Evolutionary conservation across 2,329 filamentous ascomycete species (phyloP), one percentile per base, ranked within the genome.

Genomic region (Phoma sp.): DNA sequence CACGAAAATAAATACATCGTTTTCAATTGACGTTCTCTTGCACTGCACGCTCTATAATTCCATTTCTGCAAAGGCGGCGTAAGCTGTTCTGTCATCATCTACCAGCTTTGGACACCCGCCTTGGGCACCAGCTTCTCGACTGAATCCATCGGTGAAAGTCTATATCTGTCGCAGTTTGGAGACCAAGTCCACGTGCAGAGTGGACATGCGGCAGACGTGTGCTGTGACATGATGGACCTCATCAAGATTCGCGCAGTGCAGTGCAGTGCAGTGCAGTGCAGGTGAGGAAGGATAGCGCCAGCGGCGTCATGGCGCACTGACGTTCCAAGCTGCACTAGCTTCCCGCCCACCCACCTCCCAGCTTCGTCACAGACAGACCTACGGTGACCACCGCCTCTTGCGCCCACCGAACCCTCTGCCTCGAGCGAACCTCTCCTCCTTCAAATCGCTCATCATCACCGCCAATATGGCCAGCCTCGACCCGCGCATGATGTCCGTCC

Each of bases 401-500:
- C 54, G 54, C 48, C 39, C 43, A 43, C 54, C 47, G 12, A 52
- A 43, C 56, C 36, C 55, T 43, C 43, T 51, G 36, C 39, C 40
- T 52, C 45, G 60, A 68, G 64, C 65, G 61, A 69, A 47, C 59
- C 47, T 19, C 25, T 44, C 52, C 51, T 51, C 39, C 38, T 46
- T 21, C 43, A 46, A 50, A 57, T 62, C 66, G 62, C 66, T 60
- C 64, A 47, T 48, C 37, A 59, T 37, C 43, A 62, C 68, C 63
- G 62, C 68, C 70, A 65, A 43, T 59, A 77, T 77, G 71, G 69
- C 74, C 56, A 55, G 68, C 40, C 62, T 76, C 50, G 80, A 82
- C 61, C 79, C 80, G 61, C 76, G 80, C 62, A 81, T 81, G 79
- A 81, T 82, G 77, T 73, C 75, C 68, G 79, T 91, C 75, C 84